phyloP scores from a whole-genome alignment of 2,329 filamentous ascomycete genomes.

The Ramularia endophylla region DNA sequence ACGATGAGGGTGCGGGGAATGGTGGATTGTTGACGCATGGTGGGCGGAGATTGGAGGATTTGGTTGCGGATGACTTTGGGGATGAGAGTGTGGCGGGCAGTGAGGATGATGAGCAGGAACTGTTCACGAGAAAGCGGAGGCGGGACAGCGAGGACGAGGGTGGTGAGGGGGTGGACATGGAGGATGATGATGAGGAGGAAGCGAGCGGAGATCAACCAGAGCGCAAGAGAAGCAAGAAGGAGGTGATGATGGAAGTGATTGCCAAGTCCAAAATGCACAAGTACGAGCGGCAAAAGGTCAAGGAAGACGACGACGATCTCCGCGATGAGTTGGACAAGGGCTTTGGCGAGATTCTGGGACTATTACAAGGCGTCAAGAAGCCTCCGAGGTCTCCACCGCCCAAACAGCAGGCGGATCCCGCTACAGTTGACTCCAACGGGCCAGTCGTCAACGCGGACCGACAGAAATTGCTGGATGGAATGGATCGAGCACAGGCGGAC shows the following conservation, averaged over 20 bases:
- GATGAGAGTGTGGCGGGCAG: constrained; percentile 35
- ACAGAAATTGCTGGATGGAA: constrained; percentile 53
- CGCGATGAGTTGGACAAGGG: constrained; percentile 79
- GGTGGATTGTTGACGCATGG: constrained; percentile 66
- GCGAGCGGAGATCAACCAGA: constrained; percentile 57
- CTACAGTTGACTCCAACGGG: constrained; percentile 32
- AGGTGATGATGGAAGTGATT: constrained; percentile 97
- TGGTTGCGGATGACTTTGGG: constrained; percentile 65
- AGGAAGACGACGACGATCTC: constrained; percentile 89
- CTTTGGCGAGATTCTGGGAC: constrained; percentile 65
- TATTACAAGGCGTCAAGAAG: constrained; percentile 57
- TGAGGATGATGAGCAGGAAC: constrained; percentile 32
- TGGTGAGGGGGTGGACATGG: constrained; percentile 47
- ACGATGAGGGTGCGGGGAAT: constrained; percentile 46
- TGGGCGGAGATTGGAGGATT: constrained; percentile 63
- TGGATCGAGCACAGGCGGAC: constrained; percentile 63
- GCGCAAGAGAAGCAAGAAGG: constrained; percentile 88
- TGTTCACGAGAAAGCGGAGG: constrained; percentile 38
- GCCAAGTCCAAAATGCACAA: constrained; percentile 96
- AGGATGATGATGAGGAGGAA: constrained; percentile 45
- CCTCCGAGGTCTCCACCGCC: constrained; percentile 30
- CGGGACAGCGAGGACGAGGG: constrained; percentile 47
- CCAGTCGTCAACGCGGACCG: constrained; percentile 55
- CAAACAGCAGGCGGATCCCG: constrained; percentile 14
- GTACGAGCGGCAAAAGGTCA: constrained; percentile 84